A percentile compares a stretch with the other conserved stretches of the same genome.
Evolutionary conservation across 164 flowering plant genomes (phyloP).

Genomic region (Vitis amurensis): DNA sequence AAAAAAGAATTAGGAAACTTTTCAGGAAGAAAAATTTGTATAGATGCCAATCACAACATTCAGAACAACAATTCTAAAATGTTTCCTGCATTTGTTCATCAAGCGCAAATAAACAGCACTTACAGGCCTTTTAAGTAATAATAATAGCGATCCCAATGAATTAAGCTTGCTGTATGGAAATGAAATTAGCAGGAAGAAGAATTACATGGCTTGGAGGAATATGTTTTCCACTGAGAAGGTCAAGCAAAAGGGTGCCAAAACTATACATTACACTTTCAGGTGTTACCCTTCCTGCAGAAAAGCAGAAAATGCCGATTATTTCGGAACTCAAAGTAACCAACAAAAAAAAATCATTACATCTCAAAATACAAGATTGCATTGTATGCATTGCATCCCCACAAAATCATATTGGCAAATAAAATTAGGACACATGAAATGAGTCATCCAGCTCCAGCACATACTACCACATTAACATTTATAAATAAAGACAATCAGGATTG

Average conservation of each 20-base stretch:
- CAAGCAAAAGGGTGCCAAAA: slow-evolving; percentile 93
- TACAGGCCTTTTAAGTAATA: too few relatives aligned
- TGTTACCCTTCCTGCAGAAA: slow-evolving; percentile 78
- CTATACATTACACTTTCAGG: slow-evolving; percentile 95
- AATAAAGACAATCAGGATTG: too few relatives aligned
- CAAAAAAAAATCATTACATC: not conserved
- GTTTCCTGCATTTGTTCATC: too few relatives aligned
- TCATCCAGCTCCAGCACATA: too few relatives aligned
- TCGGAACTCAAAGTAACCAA: not conserved
- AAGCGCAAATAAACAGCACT: too few relatives aligned
- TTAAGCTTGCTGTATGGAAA: too few relatives aligned
- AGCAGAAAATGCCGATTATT: not conserved
- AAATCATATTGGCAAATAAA: not conserved
- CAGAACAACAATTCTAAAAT: too few relatives aligned
- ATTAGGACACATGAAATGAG: not conserved
- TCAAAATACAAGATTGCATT: not conserved
- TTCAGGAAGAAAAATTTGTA: too few relatives aligned
- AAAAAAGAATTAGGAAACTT: too few relatives aligned
- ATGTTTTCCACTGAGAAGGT: slow-evolving; percentile 95
- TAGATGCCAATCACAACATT: too few relatives aligned
- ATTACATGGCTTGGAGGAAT: slow-evolving; percentile 98
- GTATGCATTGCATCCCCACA: not conserved
- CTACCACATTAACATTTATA: too few relatives aligned
- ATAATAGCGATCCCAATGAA: too few relatives aligned
- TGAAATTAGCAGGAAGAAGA: not conserved